Evolutionary conservation across 2,329 filamentous ascomycete genomes (phyloP).

Genomic region (Aureobasidium musti): DNA sequence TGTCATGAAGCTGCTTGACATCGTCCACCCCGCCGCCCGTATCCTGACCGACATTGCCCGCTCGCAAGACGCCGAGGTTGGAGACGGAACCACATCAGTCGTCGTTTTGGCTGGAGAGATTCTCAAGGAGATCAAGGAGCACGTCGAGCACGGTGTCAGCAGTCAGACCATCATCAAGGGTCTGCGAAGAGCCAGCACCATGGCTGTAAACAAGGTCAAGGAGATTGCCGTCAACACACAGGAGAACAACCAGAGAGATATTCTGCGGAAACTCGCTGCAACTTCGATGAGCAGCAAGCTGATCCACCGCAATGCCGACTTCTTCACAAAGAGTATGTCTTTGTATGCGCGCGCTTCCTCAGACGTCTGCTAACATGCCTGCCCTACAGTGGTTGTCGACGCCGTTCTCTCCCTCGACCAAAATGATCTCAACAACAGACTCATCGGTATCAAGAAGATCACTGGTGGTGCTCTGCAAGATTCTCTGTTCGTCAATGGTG

Average conservation of each 20-base stretch:
- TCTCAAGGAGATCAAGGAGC: constrained; percentile 92
- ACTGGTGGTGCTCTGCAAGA: constrained; percentile 94
- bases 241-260: constrained; percentile 82
- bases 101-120: constrained; percentile 98
- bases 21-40: constrained; percentile 94
- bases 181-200: constrained; percentile 77
- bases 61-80: constrained; percentile 98
- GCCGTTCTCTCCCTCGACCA: constrained; percentile 94
- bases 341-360: not conserved
- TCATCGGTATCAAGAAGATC: constrained; percentile 98
- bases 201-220: constrained; percentile 99
- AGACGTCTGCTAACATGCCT: not conserved
- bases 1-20: constrained; percentile 99
- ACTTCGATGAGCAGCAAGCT: constrained; percentile 99
- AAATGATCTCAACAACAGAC: constrained; percentile 93
- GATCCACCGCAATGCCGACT: constrained; percentile 93
- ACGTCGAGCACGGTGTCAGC: constrained; percentile 95
- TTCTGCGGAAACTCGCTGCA: constrained; percentile 81
- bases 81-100: constrained; percentile 95
- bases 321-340: constrained; percentile 90
- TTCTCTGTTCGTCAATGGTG: constrained; percentile 94
- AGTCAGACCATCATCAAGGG: constrained; percentile 98
- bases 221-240: constrained; percentile 88
- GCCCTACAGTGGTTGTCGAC: constrained; percentile 85
- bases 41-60: constrained; percentile 98